Percentiles rank a stretch among this genome's conserved stretches.
These are phyloP conservation scores for Colletotrichum lupini DNA, from an alignment of 2,329 filamentous ascomycete genomes.

Conservation along the genomic window DNA sequence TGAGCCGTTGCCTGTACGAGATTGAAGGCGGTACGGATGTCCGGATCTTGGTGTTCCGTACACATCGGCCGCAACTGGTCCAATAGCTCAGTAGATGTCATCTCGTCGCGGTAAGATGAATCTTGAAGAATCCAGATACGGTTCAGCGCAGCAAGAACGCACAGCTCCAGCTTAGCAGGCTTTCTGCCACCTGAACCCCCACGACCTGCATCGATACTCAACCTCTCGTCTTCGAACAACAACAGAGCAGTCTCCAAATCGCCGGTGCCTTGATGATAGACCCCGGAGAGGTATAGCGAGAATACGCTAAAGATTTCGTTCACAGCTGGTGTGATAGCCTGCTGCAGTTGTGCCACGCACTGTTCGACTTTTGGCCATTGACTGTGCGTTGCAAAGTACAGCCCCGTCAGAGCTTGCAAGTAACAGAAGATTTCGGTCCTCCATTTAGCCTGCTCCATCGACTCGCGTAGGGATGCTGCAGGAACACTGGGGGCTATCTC, in stretches of 20 bases:
- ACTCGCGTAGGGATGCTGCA: slow-evolving; percentile 66
- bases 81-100: slow-evolving; percentile 69
- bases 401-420: slow-evolving; percentile 76
- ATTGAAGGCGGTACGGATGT: slow-evolving; percentile 82
- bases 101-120: slow-evolving; percentile 65
- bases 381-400: slow-evolving; percentile 76
- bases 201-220: slow-evolving; percentile 62
- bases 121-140: slow-evolving; percentile 79
- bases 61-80: slow-evolving; percentile 76
- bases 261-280: slow-evolving; percentile 82
- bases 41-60: slow-evolving; percentile 74
- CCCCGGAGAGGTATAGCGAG: slow-evolving; percentile 77
- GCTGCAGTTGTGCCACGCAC: slow-evolving; percentile 64
- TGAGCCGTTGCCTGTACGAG: slow-evolving; percentile 77
- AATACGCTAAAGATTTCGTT: slow-evolving; percentile 58
- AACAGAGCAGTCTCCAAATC: slow-evolving; percentile 75
- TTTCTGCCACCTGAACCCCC: slow-evolving; percentile 50
- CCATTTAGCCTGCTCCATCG: slow-evolving; percentile 71
- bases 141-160: slow-evolving; percentile 75
- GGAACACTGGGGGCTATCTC: slow-evolving; percentile 47
- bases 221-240: slow-evolving; percentile 71
- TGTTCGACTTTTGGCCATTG: slow-evolving; percentile 75
- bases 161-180: slow-evolving; percentile 70
- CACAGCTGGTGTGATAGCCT: slow-evolving; percentile 31
- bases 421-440: slow-evolving; percentile 74